Evolutionary conservation across 306 rosid species (phyloP).

Genomic region (Dryas octopetala): DNA sequence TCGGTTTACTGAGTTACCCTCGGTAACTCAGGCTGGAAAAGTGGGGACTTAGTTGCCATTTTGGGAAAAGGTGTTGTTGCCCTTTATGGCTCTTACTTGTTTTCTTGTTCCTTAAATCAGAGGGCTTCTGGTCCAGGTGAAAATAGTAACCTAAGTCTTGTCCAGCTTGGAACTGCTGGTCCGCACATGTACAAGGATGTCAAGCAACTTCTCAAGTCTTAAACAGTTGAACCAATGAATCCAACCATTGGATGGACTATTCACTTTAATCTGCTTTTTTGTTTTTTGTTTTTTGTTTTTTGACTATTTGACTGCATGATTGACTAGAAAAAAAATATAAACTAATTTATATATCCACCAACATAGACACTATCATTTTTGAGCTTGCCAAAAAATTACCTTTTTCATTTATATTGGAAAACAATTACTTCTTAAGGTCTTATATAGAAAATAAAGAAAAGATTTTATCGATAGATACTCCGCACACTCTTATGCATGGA

Average conservation of each 20-base stretch:
- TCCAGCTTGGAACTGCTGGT: conserved; percentile 3
- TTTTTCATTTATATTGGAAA: too few relatives aligned
- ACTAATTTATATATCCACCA: too few relatives aligned
- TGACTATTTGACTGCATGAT: not conserved
- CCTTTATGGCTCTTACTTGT: not conserved
- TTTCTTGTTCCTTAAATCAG: not conserved
- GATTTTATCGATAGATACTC: too few relatives aligned
- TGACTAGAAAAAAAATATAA: not conserved
- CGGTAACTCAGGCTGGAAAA: not conserved
- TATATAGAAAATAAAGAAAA: too few relatives aligned
- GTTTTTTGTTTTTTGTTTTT: not conserved
- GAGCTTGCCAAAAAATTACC: too few relatives aligned
- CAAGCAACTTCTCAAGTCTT: not conserved
- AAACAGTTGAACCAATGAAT: not conserved
- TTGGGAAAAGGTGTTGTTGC: not conserved
- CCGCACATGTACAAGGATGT: conserved; percentile 17
- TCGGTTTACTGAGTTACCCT: not conserved
- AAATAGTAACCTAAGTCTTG: not conserved
- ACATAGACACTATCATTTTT: too few relatives aligned
- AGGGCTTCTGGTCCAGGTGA: not conserved
- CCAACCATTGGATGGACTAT: not conserved
- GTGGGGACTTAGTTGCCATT: not conserved
- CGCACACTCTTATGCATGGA: too few relatives aligned
- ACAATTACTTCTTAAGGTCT: too few relatives aligned
- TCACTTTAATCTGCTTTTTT: not conserved